Percentiles rank a stretch among this genome's conserved stretches.
Evolutionary conservation across 2,329 filamentous ascomycete genomes (phyloP).

Genomic region (Ophiocordyceps camponoti-leonardi): DNA sequence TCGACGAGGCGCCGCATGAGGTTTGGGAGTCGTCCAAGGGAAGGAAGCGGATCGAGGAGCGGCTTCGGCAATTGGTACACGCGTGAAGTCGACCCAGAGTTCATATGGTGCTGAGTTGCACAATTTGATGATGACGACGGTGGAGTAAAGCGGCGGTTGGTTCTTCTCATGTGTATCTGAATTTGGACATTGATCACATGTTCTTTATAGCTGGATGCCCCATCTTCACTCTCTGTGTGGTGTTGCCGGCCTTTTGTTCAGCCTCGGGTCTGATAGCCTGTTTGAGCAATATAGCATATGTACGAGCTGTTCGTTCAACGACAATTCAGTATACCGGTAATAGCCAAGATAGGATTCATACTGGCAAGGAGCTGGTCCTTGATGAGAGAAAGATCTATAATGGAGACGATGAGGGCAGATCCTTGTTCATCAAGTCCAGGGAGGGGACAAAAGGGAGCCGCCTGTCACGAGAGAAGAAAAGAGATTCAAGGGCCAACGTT

Average conservation of each 20-base stretch:
- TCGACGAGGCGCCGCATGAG: conserved; percentile 67
- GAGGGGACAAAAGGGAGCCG: too few species aligned
- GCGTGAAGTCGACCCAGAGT: conserved; percentile 4
- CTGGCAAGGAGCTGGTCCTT: too few species aligned
- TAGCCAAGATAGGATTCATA: too few species aligned
- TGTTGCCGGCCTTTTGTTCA: not conserved
- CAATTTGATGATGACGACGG: not conserved
- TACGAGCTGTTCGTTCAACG: not conserved
- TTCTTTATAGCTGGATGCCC: not conserved
- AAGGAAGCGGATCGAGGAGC: conserved; percentile 58
- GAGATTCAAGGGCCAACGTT: too few species aligned
- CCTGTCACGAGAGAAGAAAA: too few species aligned
- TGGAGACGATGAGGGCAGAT: too few species aligned
- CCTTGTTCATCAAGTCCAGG: too few species aligned
- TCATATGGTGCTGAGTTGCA: not conserved
- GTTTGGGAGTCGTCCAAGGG: conserved; percentile 69
- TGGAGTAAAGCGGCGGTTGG: not conserved
- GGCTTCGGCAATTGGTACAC: conserved; percentile 50
- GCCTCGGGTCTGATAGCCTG: not conserved
- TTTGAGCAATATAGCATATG: not conserved
- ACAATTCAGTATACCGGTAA: not conserved
- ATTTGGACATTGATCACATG: not conserved
- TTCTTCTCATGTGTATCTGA: not conserved
- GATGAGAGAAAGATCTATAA: too few species aligned
- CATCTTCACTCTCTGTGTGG: not conserved